Conservation (phyloP, 2,329 filamentous ascomycete genomes). For the Blumeriella jaapii region DNA sequence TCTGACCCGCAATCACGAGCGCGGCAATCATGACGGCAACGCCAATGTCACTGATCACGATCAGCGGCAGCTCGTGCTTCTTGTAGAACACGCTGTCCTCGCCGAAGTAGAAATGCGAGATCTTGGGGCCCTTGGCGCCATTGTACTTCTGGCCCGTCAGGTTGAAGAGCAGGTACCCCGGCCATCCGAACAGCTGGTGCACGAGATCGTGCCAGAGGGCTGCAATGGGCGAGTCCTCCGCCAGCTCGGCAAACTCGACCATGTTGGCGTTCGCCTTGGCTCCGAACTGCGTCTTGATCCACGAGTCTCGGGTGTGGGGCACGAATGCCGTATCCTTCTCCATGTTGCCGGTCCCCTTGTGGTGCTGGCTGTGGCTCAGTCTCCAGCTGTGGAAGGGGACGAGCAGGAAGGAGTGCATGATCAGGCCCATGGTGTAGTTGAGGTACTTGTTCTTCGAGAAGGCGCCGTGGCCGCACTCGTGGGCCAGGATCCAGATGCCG, state of each 20-base stretch:
- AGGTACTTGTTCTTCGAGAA: slow-evolving; percentile 46
- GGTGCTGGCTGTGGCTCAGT: slow-evolving; percentile 57
- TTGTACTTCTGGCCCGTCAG: slow-evolving; percentile 26
- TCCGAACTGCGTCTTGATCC: slow-evolving; percentile 23
- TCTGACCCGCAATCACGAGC: slow-evolving; percentile 40
- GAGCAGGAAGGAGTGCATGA: slow-evolving; percentile 52
- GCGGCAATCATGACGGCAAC: slow-evolving; percentile 38
- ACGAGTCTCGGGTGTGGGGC: slow-evolving; percentile 33
- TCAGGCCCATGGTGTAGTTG: slow-evolving; percentile 54
- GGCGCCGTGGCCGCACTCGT: slow-evolving; percentile 61
- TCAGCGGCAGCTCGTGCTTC: slow-evolving; percentile 41
- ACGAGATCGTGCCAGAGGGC: slow-evolving; percentile 41
- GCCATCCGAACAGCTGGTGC: slow-evolving; percentile 56
- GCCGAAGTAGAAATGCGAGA: slow-evolving; percentile 42
- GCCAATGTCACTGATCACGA: slow-evolving; percentile 49
- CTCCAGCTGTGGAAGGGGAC: slow-evolving; percentile 67
- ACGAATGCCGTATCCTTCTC: slow-evolving; percentile 57
- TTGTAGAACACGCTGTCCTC: slow-evolving; percentile 51
- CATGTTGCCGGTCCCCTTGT: slow-evolving; percentile 57
- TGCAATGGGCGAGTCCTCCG: slow-evolving; percentile 52
- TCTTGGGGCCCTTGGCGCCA: slow-evolving; percentile 22
- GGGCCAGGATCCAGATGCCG: slow-evolving; percentile 60
- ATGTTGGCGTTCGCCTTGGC: slow-evolving; percentile 21
- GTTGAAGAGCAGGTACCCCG: slow-evolving; percentile 51
- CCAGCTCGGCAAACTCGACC: slow-evolving; percentile 38